These are phyloP conservation scores for Citrullus mucosospermus DNA, from an alignment of 306 rosid species.

Conservation along the genomic window DNA sequence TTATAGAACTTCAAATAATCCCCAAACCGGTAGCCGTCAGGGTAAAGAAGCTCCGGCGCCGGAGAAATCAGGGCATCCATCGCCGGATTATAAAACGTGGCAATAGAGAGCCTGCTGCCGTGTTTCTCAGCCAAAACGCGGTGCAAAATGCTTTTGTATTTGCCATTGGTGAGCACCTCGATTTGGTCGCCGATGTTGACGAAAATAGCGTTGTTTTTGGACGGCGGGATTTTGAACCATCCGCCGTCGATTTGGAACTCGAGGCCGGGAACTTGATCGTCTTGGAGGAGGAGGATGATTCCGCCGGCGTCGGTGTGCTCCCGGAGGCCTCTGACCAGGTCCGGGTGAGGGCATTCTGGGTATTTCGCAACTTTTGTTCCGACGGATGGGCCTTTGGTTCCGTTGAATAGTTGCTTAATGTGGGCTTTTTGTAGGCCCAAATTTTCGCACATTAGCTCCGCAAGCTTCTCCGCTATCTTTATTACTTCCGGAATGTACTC, in stretches of 20 bases:
- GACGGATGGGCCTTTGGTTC: conserved; percentile 44
- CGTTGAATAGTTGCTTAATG: conserved; percentile 47
- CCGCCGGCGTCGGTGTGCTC: conserved; percentile 97
- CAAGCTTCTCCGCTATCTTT: conserved; percentile 52
- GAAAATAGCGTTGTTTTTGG: conserved; percentile 64
- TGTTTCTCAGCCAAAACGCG: conserved; percentile 62
- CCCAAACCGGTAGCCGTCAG: conserved; percentile 34
- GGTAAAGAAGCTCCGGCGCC: conserved; percentile 48
- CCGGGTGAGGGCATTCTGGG: conserved; percentile 57
- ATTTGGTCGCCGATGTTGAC: conserved; percentile 84
- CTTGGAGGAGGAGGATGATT: conserved; percentile 78
- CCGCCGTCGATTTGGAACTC: conserved; percentile 59
- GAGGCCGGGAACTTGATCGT: conserved; percentile 69
- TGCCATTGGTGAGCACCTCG: conserved; percentile 55
- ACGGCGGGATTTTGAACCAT: conserved; percentile 86
- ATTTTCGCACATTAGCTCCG: conserved; percentile 64
- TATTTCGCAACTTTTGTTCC: conserved; percentile 89
- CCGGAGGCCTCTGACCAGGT: conserved; percentile 61
- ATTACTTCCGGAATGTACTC: conserved; percentile 44
- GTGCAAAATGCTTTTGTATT: conserved; percentile 49
- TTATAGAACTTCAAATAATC: conserved; percentile 68
- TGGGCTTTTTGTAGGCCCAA: conserved; percentile 43
- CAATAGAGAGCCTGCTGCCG: conserved; percentile 69
- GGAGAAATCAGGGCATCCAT: conserved; percentile 62
- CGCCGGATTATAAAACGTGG: conserved; percentile 67